These are phyloP conservation scores for Penicillium canariense DNA, from an alignment of 495 filamentous ascomycete genomes.

Conservation along the genomic window DNA sequence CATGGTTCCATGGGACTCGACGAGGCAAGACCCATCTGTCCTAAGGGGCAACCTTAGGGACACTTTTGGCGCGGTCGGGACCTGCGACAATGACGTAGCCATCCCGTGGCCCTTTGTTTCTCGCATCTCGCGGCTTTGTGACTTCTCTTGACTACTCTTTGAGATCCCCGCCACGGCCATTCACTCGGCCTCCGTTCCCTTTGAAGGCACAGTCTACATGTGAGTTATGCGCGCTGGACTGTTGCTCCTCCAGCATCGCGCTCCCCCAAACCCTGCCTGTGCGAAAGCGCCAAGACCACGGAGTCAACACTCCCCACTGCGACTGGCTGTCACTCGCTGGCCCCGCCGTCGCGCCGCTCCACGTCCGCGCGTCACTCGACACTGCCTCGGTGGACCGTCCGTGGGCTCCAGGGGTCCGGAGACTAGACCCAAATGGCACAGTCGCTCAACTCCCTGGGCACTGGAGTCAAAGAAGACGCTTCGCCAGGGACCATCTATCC, in stretches of 20 bases:
- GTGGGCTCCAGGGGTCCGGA: background rate
- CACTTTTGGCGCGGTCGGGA: no score
- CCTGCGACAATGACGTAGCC: no score
- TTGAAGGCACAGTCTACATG: no score
- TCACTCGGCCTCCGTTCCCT: no score
- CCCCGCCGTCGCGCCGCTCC: constrained; percentile 13
- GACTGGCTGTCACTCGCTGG: constrained; percentile 13
- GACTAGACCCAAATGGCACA: background rate
- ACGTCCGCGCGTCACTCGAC: constrained; percentile 26
- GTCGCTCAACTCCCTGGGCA: background rate
- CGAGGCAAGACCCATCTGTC: background rate
- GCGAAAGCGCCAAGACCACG: constrained; percentile 17
- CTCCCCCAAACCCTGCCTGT: background rate
- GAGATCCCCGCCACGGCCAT: no score
- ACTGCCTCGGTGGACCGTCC: constrained; percentile 1
- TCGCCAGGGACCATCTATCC: no score
- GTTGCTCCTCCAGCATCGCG: background rate
- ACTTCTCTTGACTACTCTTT: no score
- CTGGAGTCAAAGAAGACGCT: no score
- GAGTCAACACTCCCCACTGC: background rate
- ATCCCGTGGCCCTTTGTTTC: no score
- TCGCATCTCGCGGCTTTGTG: no score
- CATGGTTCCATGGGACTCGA: constrained; percentile 19
- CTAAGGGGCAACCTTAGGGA: background rate
- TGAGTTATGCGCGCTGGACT: no score